Percentiles rank a stretch among this genome's conserved stretches.
Conservation (phyloP, 2,329 filamentous ascomycete species). For the Fusarium sp. region DNA sequence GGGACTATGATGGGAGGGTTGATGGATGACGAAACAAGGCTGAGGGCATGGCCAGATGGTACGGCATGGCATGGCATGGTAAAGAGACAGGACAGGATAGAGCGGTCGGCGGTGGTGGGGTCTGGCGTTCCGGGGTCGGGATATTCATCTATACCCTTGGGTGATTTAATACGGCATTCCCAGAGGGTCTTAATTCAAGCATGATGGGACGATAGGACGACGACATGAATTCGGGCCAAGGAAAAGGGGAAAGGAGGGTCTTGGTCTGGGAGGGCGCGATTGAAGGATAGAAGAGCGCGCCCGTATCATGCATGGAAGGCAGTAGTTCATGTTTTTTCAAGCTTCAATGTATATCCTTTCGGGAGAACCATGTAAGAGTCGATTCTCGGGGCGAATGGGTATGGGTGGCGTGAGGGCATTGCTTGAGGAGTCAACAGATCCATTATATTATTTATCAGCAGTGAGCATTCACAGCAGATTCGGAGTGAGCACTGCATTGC, state of each 20-base stretch:
- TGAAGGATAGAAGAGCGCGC: constrained; percentile 1
- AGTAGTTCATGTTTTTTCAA: constrained; percentile 4
- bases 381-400: not conserved
- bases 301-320: not conserved
- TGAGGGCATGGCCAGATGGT: not conserved
- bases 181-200: constrained; percentile 38
- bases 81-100: not conserved
- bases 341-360: constrained; percentile 21
- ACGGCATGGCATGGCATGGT: not conserved
- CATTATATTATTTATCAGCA: not conserved
- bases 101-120: constrained; percentile 8
- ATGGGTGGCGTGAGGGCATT: constrained; percentile 1
- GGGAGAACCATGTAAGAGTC: not conserved
- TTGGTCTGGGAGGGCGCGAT: not conserved
- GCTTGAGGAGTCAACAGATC: not conserved
- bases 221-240: constrained; percentile 42
- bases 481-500: not conserved
- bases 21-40: not conserved
- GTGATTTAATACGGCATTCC: constrained; percentile 38
- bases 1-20: constrained; percentile 27
- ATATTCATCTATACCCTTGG: constrained; percentile 37
- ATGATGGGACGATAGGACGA: constrained; percentile 48
- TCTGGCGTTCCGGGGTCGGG: constrained; percentile 40
- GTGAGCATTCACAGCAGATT: not conserved
- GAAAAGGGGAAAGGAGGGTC: not conserved